Base-by-base conservation (phyloP, 164 flowering plant species). In the Piper longum region DNA sequence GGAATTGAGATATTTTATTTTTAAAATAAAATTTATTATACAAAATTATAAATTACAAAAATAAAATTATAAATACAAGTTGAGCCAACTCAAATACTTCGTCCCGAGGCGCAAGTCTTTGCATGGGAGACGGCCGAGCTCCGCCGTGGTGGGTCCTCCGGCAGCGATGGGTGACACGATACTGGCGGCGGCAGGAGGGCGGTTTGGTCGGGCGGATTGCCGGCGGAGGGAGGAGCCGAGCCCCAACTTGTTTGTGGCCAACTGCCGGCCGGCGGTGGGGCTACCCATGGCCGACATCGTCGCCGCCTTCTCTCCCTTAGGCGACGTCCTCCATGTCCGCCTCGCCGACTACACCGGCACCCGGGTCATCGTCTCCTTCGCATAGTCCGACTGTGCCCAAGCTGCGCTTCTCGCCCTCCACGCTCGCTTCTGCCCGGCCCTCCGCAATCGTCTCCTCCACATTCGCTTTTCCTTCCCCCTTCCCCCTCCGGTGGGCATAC, bases 241-340 rank as follows among this genome's bases (percentile, higher is more conserved):
- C 65, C 78, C 88, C 4, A 80, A 87, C 61, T 87, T 93, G 3
- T 93, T 67, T 63, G 98, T 93, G 16, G 98, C 98, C 57, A 90
- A 93, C 67, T 90, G 97, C 61, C 96, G 98, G 4, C 97, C 98
- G 0, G 83, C 88, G 0, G 89, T 93, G 6, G 97, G 97, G 8
- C 43, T 84, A 17, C 78, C 92, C 11, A 68, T 78, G 9, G 88
- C 83, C 6, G 5, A 72, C 3, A 85, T 93, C n/a, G 74, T 76
- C 0, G 60, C 80, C 6, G 89, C 72, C 5, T 93, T 93, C 64
- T 57, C 78, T 17, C 17, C 58, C 14, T 93, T 81, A 51, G 97
- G 99, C 1, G 7, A 26, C 40, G 59, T 57, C 11, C 36, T 57
- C 40, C 74, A 77, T 60, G 81, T 90, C 3, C 72, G 65, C 59